phyloP scores from a whole-genome alignment of 2,329 filamentous ascomycete species.

The Fusarium abutilonis region DNA sequence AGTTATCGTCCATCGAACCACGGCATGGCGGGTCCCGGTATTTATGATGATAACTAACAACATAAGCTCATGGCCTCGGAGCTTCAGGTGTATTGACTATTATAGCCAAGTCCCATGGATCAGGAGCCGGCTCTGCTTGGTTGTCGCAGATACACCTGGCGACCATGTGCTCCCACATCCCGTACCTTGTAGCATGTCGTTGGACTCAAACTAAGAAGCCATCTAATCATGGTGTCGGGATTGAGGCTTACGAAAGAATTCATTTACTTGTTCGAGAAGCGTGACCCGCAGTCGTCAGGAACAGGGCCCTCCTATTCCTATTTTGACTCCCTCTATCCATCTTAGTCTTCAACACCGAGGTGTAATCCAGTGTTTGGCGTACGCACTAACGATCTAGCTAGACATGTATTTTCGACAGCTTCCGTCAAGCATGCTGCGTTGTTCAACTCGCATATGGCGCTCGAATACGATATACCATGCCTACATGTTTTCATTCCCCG shows the following conservation, averaged over 20 bases:
- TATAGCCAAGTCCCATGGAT: too few species aligned
- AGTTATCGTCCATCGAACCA: neutral
- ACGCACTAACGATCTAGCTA: neutral
- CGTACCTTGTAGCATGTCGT: neutral
- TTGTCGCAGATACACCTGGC: neutral
- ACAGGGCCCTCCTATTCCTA: neutral
- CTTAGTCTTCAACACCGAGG: neutral
- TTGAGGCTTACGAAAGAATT: slow-evolving; percentile 1
- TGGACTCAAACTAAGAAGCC: neutral
- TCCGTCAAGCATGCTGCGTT: neutral
- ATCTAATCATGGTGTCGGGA: neutral
- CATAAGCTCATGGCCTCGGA: neutral
- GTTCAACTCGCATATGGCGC: neutral
- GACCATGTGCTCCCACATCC: slow-evolving; percentile 1
- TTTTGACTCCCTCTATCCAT: neutral
- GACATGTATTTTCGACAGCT: neutral
- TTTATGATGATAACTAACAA: neutral
- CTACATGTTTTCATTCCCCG: neutral
- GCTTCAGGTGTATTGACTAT: neutral
- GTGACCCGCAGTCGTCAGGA: neutral
- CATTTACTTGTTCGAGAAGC: neutral
- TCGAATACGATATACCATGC: slow-evolving; percentile 10
- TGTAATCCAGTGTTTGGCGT: neutral
- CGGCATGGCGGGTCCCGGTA: neutral
- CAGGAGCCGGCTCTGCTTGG: neutral